Evolutionary conservation across 106 monocot genomes (phyloP).

Genomic region (Chionographis japonica): DNA sequence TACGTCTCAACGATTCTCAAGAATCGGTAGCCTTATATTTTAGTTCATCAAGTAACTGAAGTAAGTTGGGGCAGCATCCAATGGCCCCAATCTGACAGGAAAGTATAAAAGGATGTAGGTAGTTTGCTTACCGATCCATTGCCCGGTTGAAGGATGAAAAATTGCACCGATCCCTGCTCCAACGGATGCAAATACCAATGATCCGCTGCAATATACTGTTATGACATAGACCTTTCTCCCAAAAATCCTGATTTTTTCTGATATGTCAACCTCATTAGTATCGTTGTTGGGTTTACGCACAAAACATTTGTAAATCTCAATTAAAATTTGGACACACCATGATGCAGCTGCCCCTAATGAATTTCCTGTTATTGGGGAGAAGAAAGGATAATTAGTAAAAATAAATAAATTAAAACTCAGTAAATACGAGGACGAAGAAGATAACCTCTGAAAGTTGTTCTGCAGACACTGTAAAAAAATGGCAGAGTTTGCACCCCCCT

Average conservation of each 20-base stretch:
- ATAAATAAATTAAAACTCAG: background rate
- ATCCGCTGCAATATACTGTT: slow-evolving; percentile 58
- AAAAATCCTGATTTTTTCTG: slow-evolving; percentile 41
- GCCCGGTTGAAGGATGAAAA: slow-evolving; percentile 77
- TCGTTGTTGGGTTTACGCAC: slow-evolving; percentile 40
- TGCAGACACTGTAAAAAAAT: slow-evolving; percentile 63
- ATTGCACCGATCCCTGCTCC: slow-evolving; percentile 81
- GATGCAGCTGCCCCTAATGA: slow-evolving; percentile 70
- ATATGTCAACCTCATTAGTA: slow-evolving; percentile 21
- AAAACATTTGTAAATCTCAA: slow-evolving; percentile 66
- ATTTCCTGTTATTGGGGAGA: slow-evolving; percentile 43
- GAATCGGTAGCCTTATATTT: too few species aligned
- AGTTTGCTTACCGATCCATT: slow-evolving; percentile 75
- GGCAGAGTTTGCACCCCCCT: slow-evolving; percentile 49
- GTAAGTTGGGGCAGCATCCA: too few species aligned
- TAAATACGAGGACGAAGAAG: background rate
- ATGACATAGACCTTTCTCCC: slow-evolving; percentile 41
- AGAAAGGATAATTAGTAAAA: background rate
- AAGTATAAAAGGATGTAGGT: too few species aligned
- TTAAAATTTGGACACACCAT: slow-evolving; percentile 77
- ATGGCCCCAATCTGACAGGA: too few species aligned
- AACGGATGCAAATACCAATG: slow-evolving; percentile 87
- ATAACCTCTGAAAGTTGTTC: slow-evolving; percentile 88
- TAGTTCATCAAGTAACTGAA: too few species aligned
- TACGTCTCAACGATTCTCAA: too few species aligned